Percentiles rank a stretch among this genome's conserved stretches.
Evolutionary conservation across 768 basidiomycete species (phyloP).

Genomic region (Tulasnella sp.): DNA sequence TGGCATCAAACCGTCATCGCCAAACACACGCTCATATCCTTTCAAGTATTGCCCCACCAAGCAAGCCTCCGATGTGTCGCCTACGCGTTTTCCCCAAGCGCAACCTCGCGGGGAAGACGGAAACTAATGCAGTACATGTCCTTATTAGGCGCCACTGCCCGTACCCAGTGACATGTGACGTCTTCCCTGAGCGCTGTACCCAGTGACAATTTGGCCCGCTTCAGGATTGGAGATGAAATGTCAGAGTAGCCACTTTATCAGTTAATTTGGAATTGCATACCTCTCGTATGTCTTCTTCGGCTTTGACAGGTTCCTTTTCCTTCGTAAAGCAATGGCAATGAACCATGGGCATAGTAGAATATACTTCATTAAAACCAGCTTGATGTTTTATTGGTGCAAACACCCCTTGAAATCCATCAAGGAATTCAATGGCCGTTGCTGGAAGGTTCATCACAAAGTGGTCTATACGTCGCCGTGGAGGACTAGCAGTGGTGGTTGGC

Average conservation of each 20-base stretch:
- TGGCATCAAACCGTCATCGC: too few relatives aligned
- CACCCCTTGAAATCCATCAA: conserved; percentile 76
- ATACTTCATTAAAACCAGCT: conserved; percentile 37
- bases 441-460: conserved; percentile 99
- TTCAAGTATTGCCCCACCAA: too few relatives aligned
- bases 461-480: conserved; percentile 43
- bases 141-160: conserved; percentile 90
- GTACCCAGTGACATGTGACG: conserved; percentile 56
- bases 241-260: background rate
- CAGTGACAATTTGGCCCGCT: conserved; percentile 14
- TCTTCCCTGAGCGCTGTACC: conserved; percentile 39
- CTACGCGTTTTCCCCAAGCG: too few relatives aligned
- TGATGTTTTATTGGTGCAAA: conserved; percentile 34
- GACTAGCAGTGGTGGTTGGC: conserved; percentile 14
- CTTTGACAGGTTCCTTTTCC: conserved; percentile 53
- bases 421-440: conserved; percentile 76
- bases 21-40: too few relatives aligned
- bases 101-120: conserved; percentile 42
- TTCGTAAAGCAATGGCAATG: conserved; percentile 96
- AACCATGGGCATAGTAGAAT: conserved; percentile 61
- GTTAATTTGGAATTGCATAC: conserved; percentile 34
- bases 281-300: conserved; percentile 64
- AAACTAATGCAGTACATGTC: conserved; percentile 98
- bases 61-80: too few relatives aligned
- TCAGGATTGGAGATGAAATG: background rate